These are phyloP conservation scores for Nothophytophthora sp. DNA, from an alignment of 352 stramenopile species.

Conservation along the genomic window DNA sequence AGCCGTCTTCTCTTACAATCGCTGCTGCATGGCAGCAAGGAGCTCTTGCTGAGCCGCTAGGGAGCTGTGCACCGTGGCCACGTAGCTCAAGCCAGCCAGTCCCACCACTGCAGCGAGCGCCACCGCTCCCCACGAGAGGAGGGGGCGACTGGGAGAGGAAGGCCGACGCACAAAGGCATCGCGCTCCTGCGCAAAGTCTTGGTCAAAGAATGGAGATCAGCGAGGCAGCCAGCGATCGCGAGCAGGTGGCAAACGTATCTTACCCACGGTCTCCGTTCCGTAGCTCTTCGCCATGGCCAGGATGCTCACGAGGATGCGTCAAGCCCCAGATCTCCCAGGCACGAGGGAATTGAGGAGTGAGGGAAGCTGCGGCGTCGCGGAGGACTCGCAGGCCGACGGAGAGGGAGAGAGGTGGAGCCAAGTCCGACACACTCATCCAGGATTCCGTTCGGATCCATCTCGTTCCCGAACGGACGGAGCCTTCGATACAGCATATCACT, in stretches of 20 bases:
- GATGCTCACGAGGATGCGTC: too few relatives aligned
- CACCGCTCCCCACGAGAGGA: constrained; percentile 31
- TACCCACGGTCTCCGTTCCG: constrained; percentile 9
- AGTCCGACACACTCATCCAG: too few relatives aligned
- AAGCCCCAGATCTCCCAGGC: constrained; percentile 4
- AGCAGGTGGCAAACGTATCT: background rate
- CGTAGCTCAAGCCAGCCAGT: constrained; percentile 33
- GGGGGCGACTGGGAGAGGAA: background rate
- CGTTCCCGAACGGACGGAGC: too few relatives aligned
- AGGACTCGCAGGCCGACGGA: too few relatives aligned
- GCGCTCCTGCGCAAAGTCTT: constrained; percentile 24
- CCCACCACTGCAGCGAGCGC: constrained; percentile 33
- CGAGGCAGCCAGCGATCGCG: too few relatives aligned
- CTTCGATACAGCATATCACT: too few relatives aligned
- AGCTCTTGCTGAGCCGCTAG: constrained; percentile 34
- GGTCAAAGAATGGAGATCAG: background rate
- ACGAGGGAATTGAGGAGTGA: constrained; percentile 13
- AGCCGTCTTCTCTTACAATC: constrained; percentile 41
- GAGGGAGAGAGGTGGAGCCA: too few relatives aligned
- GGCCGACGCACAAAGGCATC: constrained; percentile 15
- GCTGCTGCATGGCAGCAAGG: constrained; percentile 47
- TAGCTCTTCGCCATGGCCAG: constrained; percentile 19
- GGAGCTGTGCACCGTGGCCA: constrained; percentile 39
- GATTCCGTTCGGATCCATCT: too few relatives aligned
- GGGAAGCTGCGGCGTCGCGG: too few relatives aligned